Conservation (phyloP, 106 monocot species). For the Hemerocallis citrina region DNA sequence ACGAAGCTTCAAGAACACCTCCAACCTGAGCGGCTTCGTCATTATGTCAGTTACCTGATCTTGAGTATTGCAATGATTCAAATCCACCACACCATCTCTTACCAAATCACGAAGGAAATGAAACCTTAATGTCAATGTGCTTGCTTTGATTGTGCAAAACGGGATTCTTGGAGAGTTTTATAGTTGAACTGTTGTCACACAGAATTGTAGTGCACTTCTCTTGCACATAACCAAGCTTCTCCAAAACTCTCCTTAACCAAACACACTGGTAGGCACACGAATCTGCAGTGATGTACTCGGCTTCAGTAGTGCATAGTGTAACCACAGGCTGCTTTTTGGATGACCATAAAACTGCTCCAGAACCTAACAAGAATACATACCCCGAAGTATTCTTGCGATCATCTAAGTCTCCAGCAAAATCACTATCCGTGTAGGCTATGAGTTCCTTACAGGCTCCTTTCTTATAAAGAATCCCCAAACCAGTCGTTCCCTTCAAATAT, state of each 20-base stretch:
- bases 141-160: too few relatives aligned
- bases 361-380: neutral
- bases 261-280: neutral
- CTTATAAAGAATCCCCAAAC: neutral
- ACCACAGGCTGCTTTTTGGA: neutral
- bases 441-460: neutral
- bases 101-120: too few relatives aligned
- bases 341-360: neutral
- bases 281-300: neutral
- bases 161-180: too few relatives aligned
- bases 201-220: too few relatives aligned
- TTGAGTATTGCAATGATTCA: too few relatives aligned
- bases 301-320: constrained; percentile 3
- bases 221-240: too few relatives aligned
- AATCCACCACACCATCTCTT: too few relatives aligned
- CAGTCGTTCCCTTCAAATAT: neutral
- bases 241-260: neutral
- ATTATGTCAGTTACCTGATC: too few relatives aligned
- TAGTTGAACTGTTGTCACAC: too few relatives aligned
- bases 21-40: too few relatives aligned
- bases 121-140: too few relatives aligned
- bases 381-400: neutral
- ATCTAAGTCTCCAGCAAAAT: neutral
- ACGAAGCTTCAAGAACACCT: too few relatives aligned
- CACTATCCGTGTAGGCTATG: neutral